These are phyloP conservation scores for Chamaenerion angustifolium DNA, from an alignment of 345 rosid species.

Conservation along the genomic window DNA sequence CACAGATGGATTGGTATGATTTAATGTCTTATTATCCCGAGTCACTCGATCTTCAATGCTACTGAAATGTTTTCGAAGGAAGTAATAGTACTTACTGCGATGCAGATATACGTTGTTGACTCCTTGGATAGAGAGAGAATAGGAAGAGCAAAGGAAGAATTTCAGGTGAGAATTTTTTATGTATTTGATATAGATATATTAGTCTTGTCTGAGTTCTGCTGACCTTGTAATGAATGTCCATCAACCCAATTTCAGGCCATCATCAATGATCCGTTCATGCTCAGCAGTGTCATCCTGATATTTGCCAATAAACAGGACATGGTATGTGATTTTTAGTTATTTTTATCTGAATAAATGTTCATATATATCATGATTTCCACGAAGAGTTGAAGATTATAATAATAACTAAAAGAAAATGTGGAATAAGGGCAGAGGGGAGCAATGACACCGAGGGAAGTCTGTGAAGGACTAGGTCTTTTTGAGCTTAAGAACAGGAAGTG, in stretches of 20 bases:
- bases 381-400: not conserved
- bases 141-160: constrained; percentile 74
- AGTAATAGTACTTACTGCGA: not conserved
- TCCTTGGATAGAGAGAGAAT: constrained; percentile 98
- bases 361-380: no score
- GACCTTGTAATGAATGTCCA: no score
- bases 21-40: not conserved
- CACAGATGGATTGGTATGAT: constrained; percentile 91
- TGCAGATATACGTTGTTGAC: constrained; percentile 93
- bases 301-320: constrained; percentile 99
- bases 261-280: constrained; percentile 94
- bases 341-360: no score
- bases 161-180: constrained; percentile 43
- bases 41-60: no score
- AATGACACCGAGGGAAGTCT: constrained; percentile 90
- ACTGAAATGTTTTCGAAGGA: no score
- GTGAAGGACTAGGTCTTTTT: constrained; percentile 80
- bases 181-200: no score
- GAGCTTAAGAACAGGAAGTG: constrained; percentile 93
- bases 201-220: no score
- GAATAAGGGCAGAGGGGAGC: constrained; percentile 65
- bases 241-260: constrained; percentile 48
- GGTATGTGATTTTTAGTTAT: constrained; percentile 27
- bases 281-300: constrained; percentile 81
- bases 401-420: not conserved